phyloP scores from a whole-genome alignment of 768 basidiomycete species.

The Lactifluus subvellereus region DNA sequence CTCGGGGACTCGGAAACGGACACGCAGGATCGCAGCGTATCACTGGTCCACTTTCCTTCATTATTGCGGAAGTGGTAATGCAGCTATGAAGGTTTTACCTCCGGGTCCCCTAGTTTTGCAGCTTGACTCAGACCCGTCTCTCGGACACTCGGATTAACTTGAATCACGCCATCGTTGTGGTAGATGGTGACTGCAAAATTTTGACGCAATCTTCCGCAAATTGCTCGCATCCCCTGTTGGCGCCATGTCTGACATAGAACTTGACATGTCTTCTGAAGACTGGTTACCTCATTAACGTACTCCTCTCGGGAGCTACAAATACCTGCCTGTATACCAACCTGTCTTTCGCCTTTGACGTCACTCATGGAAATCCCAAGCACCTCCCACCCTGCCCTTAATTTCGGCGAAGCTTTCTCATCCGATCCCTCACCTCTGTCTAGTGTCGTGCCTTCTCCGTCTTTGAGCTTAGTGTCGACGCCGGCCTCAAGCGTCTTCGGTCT shows the following conservation, averaged over 20 bases:
- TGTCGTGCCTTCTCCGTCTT: not conserved
- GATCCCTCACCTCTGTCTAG: conserved; percentile 6
- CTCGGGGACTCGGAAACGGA: too few relatives aligned
- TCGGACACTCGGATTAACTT: too few relatives aligned
- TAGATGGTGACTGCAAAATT: not conserved
- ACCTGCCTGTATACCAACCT: not conserved
- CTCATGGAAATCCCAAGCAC: not conserved
- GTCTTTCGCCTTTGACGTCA: not conserved
- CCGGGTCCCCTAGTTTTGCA: not conserved
- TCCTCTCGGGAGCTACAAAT: conserved; percentile 6
- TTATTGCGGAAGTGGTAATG: too few relatives aligned
- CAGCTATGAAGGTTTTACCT: not conserved
- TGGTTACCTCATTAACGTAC: not conserved
- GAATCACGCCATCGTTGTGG: conserved; percentile 15
- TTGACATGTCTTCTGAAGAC: not conserved
- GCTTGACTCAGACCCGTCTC: too few relatives aligned
- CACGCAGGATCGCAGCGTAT: too few relatives aligned
- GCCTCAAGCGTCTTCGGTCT: not conserved
- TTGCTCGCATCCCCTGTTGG: not conserved
- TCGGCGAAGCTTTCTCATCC: not conserved
- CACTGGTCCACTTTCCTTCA: too few relatives aligned
- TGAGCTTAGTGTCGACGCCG: conserved; percentile 10
- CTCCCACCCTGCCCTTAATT: not conserved
- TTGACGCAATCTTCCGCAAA: conserved; percentile 21
- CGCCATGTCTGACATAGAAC: not conserved